These are phyloP conservation scores for Zasmidium cellare DNA, from an alignment of 2,329 filamentous ascomycete genomes.

Conservation along the genomic window DNA sequence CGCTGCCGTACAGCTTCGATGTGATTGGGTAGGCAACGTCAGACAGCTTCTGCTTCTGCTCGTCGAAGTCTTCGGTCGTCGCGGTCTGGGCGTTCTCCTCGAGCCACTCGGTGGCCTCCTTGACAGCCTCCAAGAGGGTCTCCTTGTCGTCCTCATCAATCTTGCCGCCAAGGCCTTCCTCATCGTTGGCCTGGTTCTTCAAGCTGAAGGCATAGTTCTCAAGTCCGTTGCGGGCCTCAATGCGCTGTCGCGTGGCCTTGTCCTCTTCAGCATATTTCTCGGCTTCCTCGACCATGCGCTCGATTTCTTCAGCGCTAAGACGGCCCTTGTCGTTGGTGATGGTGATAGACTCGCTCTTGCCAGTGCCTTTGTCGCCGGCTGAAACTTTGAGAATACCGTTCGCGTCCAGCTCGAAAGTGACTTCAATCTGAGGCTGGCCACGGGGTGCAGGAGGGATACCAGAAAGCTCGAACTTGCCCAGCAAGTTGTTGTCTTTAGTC, in stretches of 20 bases:
- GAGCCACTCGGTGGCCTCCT: conserved; percentile 96
- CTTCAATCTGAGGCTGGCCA: conserved; percentile 97
- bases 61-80: conserved; percentile 90
- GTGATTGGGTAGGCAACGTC: conserved; percentile 98
- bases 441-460: conserved; percentile 92
- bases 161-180: conserved; percentile 96
- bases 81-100: conserved; percentile 90
- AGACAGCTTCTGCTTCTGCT: conserved; percentile 99
- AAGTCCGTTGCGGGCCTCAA: conserved; percentile 91
- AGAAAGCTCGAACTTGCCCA: conserved; percentile 98
- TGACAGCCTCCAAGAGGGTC: conserved; percentile 89
- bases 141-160: conserved; percentile 99
- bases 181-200: conserved; percentile 98
- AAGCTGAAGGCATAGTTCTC: conserved; percentile 99
- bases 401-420: conserved; percentile 95
- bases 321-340: conserved; percentile 99
- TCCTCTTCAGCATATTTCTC: conserved; percentile 99
- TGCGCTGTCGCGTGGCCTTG: conserved; percentile 95
- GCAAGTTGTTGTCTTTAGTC: conserved; percentile 69
- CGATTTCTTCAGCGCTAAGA: conserved; percentile 93
- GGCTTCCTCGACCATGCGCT: conserved; percentile 97
- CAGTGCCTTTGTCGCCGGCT: conserved; percentile 95
- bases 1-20: conserved; percentile 81
- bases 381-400: conserved; percentile 98
- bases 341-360: conserved; percentile 95